These are phyloP conservation scores for Cucurbita ficifolia DNA, from an alignment of 306 rosid genomes.

Conservation along the genomic window DNA sequence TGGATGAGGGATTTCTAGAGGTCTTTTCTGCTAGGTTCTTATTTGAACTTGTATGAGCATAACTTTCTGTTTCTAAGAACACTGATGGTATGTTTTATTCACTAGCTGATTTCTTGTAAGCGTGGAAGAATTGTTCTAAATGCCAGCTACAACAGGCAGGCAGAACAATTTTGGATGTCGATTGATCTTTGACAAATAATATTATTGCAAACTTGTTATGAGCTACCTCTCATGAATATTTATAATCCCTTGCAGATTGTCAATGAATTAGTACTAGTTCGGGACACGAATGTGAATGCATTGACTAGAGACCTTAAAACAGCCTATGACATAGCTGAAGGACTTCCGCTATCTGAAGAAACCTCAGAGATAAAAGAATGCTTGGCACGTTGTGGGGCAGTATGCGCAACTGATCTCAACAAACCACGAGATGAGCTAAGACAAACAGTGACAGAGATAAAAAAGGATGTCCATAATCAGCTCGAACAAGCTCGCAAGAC, in stretches of 20 bases:
- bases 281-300: constrained; percentile 60
- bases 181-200: not conserved
- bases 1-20: not conserved
- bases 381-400: constrained; percentile 41
- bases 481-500: constrained; percentile 85
- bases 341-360: constrained; percentile 60
- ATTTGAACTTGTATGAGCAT: not conserved
- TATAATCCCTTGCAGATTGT: constrained; percentile 55
- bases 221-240: not conserved
- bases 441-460: constrained; percentile 60
- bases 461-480: constrained; percentile 58
- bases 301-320: constrained; percentile 71
- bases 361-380: constrained; percentile 34
- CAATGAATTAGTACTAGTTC: constrained; percentile 38
- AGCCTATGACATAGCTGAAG: constrained; percentile 73
- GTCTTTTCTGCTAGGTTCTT: not conserved
- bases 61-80: not conserved
- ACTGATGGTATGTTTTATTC: no score
- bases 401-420: constrained; percentile 62
- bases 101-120: not conserved
- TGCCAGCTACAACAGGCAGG: not conserved
- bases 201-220: not conserved
- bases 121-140: not conserved
- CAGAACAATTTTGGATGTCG: not conserved
- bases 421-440: constrained; percentile 73